phyloP scores from a whole-genome alignment of 805 yeast genomes.

The Zygotorulaspora florentina region DNA sequence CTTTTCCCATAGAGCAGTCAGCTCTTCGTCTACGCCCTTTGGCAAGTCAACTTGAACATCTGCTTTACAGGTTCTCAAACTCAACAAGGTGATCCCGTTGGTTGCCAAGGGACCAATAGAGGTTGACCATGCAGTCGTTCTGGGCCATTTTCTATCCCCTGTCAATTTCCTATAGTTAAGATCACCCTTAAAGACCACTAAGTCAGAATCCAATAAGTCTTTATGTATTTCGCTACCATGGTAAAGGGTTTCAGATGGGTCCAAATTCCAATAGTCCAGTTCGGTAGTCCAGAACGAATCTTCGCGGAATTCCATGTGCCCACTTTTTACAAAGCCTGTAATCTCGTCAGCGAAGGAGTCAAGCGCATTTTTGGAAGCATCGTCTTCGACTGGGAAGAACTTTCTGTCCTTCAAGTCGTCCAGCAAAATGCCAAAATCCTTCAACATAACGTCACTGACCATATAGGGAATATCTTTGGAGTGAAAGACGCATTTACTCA shows the following conservation, averaged over 20 bases:
- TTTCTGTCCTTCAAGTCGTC: constrained; percentile 49
- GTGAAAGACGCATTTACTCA: constrained; percentile 65
- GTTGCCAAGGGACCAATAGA: constrained; percentile 69
- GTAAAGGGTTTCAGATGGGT: constrained; percentile 45
- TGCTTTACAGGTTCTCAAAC: constrained; percentile 92
- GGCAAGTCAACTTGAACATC: constrained; percentile 88
- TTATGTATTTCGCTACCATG: constrained; percentile 56
- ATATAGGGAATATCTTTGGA: constrained; percentile 94
- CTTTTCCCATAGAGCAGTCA: constrained; percentile 55
- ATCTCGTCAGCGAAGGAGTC: constrained; percentile 46
- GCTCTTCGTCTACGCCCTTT: constrained; percentile 65
- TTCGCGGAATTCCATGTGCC: constrained; percentile 48
- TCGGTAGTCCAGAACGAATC: constrained; percentile 86
- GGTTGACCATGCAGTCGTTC: constrained; percentile 64
- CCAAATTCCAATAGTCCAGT: constrained; percentile 68
- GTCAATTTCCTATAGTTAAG: constrained; percentile 91
- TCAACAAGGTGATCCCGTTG: constrained; percentile 59
- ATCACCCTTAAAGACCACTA: constrained; percentile 90
- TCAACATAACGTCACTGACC: constrained; percentile 91
- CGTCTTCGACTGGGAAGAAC: constrained; percentile 42
- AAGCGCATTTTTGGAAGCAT: constrained; percentile 38
- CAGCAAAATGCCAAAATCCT: constrained; percentile 63
- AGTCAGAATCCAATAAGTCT: constrained; percentile 57
- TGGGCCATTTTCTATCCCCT: constrained; percentile 85
- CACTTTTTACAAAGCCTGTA: constrained; percentile 41